phyloP scores from a whole-genome alignment of 2,329 filamentous ascomycete species.

The Alternaria incomplexa region DNA sequence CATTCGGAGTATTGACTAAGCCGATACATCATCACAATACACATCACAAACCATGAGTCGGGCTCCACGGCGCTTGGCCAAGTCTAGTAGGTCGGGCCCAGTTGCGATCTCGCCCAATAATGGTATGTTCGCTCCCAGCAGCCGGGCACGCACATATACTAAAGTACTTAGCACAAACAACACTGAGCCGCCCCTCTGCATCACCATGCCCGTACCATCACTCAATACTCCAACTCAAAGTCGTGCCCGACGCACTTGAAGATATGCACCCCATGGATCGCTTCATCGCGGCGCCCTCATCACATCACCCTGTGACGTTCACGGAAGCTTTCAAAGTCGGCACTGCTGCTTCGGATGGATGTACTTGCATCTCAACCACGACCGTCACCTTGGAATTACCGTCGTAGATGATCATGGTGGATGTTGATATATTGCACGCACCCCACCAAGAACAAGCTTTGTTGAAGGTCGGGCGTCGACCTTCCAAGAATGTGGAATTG shows the following conservation, averaged over 20 bases:
- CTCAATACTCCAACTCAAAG: not conserved
- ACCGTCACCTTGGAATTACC: not conserved
- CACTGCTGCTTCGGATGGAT: constrained; percentile 8
- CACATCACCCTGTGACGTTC: constrained; percentile 1
- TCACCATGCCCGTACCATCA: not conserved
- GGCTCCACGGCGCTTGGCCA: not conserved
- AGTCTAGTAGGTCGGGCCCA: not conserved
- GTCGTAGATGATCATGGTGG: not conserved
- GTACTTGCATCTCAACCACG: not conserved
- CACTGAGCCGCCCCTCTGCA: not conserved
- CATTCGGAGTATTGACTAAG: not conserved
- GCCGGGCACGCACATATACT: not conserved
- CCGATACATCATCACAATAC: not conserved
- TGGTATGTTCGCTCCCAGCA: not conserved
- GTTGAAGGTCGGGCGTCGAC: no score
- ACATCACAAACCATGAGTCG: not conserved
- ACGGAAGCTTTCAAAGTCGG: not conserved
- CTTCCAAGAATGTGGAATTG: not conserved
- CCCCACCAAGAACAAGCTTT: not conserved
- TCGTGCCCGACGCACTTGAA: not conserved
- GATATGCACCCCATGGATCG: constrained; percentile 8
- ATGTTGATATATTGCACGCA: not conserved
- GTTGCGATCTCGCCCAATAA: not conserved
- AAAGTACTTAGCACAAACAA: not conserved
- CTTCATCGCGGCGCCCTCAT: constrained; percentile 1